Evolutionary conservation across 495 filamentous ascomycete genomes (phyloP).

Genomic region (Platismatia glauca): DNA sequence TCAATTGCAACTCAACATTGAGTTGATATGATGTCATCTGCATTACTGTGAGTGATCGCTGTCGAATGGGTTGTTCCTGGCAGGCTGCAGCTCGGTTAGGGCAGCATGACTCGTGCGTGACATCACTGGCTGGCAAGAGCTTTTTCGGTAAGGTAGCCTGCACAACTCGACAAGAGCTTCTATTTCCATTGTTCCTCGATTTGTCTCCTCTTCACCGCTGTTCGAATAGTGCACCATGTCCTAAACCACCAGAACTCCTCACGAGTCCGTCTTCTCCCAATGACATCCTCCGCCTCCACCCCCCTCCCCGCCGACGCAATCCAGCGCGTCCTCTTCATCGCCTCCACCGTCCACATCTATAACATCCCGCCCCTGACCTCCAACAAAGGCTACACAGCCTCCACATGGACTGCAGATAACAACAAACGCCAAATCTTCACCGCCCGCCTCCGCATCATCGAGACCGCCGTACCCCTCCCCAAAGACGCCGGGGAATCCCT

Average conservation of each 20-base stretch:
- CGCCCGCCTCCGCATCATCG: slow-evolving; percentile 66
- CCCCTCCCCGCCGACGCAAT: slow-evolving; percentile 52
- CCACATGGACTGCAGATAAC: slow-evolving; percentile 61
- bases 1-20: not conserved
- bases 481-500: slow-evolving; percentile 40
- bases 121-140: too few relatives aligned
- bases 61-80: too few relatives aligned
- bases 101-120: too few relatives aligned
- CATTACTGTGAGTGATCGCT: too few relatives aligned
- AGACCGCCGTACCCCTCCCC: slow-evolving; percentile 50
- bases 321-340: slow-evolving; percentile 68
- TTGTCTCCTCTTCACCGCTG: too few relatives aligned
- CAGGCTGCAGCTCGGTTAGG: not conserved
- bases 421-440: slow-evolving; percentile 69
- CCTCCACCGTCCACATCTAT: slow-evolving; percentile 66
- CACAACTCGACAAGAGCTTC: too few relatives aligned
- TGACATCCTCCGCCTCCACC: slow-evolving; percentile 1
- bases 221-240: not conserved
- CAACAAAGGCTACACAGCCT: slow-evolving; percentile 63
- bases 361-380: slow-evolving; percentile 63
- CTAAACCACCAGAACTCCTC: not conserved
- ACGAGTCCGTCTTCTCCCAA: not conserved
- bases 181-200: too few relatives aligned
- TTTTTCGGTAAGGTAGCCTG: too few relatives aligned
- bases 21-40: too few relatives aligned